Evolutionary conservation across 257 asterid genomes (phyloP).

Genomic region (Orobanche coerulescens): DNA sequence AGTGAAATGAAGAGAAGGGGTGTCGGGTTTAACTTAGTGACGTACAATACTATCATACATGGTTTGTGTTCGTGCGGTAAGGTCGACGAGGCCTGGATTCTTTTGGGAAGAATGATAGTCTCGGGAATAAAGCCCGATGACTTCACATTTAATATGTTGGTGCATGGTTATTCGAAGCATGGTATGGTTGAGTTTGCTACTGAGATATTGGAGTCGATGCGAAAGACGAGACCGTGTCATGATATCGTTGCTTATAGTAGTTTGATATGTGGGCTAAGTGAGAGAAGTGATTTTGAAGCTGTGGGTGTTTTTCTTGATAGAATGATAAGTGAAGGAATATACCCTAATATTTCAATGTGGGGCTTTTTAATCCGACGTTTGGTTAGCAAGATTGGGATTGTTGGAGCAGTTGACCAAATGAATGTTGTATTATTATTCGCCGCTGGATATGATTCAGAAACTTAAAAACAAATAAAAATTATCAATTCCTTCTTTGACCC

Average conservation of each 20-base stretch:
- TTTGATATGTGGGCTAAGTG: conserved; percentile 44
- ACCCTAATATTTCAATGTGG: conserved; percentile 57
- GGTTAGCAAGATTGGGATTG: conserved; percentile 40
- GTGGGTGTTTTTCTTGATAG: conserved; percentile 35
- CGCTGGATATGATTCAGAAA: background rate
- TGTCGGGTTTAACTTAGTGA: conserved; percentile 43
- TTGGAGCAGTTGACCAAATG: conserved; percentile 30
- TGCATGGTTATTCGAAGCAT: conserved; percentile 46
- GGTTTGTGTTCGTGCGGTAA: conserved; percentile 44
- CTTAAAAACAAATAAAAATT: too few relatives aligned
- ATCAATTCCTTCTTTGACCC: too few relatives aligned
- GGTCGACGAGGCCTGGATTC: conserved; percentile 38
- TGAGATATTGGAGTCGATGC: conserved; percentile 42
- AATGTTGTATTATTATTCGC: conserved; percentile 34
- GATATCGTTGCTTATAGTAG: conserved; percentile 51
- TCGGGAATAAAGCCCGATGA: conserved; percentile 51
- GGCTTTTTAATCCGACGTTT: conserved; percentile 51
- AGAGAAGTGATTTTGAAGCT: conserved; percentile 37
- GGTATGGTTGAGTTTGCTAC: conserved; percentile 47
- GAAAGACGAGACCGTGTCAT: conserved; percentile 32
- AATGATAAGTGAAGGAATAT: conserved; percentile 58
- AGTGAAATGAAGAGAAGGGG: conserved; percentile 48
- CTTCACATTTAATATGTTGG: conserved; percentile 50
- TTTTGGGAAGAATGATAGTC: conserved; percentile 58
- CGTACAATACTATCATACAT: conserved; percentile 56